Evolutionary conservation across 139 green algal species (phyloP).

Genomic region (Volvox africanus): DNA sequence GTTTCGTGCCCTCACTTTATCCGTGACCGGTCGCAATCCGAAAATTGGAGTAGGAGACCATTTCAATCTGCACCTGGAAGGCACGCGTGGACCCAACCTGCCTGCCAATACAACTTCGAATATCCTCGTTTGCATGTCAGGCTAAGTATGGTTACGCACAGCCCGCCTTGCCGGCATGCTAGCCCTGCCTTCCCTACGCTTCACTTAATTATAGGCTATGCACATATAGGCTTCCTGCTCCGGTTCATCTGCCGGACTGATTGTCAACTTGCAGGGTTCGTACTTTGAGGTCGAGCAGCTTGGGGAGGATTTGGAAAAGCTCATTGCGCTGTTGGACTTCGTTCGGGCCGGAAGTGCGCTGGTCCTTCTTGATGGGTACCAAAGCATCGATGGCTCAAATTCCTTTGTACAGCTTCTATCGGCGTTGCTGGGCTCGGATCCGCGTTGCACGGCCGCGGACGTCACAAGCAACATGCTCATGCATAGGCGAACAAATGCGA

Average conservation of each 20-base stretch:
- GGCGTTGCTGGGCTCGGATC: constrained; percentile 11
- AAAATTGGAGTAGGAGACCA: no score
- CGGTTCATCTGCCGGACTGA: neutral
- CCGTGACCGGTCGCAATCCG: no score
- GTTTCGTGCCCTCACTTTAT: no score
- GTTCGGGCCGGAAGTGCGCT: neutral
- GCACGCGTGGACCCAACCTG: no score
- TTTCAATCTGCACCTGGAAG: no score
- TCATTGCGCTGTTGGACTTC: neutral
- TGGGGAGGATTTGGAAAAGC: neutral
- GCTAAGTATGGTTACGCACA: no score
- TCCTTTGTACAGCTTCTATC: neutral
- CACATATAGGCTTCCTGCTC: no score
- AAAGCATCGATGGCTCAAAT: neutral
- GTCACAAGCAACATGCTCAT: neutral
- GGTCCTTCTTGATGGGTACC: constrained; percentile 7
- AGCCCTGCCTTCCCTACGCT: no score
- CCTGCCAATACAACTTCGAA: no score
- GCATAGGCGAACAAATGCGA: neutral
- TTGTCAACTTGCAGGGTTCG: neutral
- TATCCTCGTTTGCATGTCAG: no score
- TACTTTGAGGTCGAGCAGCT: constrained; percentile 16
- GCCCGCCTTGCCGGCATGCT: no score
- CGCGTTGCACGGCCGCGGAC: neutral
- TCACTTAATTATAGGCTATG: no score